Conservation (phyloP, 805 yeast species). For the Diddensiella santjacobensis region DNA sequence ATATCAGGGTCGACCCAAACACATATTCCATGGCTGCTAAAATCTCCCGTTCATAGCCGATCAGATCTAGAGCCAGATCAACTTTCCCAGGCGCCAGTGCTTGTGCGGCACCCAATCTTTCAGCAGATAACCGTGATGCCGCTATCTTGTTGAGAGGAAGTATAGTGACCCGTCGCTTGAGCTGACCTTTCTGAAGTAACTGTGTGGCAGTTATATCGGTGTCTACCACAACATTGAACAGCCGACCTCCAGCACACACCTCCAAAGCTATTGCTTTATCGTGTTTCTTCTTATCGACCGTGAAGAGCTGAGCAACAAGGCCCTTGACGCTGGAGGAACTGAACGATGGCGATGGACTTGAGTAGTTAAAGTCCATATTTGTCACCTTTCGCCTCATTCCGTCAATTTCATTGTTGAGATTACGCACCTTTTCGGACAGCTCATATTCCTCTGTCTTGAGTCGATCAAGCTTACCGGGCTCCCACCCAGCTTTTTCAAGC, state of each 20-base stretch:
- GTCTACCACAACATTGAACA: conserved; percentile 89
- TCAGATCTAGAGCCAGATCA: conserved; percentile 79
- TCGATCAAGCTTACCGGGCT: conserved; percentile 23
- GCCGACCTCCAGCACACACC: conserved; percentile 87
- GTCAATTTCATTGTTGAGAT: conserved; percentile 47
- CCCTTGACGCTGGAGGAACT: conserved; percentile 70
- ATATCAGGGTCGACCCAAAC: conserved; percentile 85
- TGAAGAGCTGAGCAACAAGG: conserved; percentile 80
- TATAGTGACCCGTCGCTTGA: conserved; percentile 80
- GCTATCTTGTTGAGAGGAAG: conserved; percentile 87
- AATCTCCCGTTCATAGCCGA: conserved; percentile 69
- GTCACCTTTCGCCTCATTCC: conserved; percentile 59
- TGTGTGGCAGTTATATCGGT: conserved; percentile 81
- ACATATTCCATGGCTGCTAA: conserved; percentile 83
- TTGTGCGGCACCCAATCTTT: conserved; percentile 62
- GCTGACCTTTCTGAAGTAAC: conserved; percentile 69
- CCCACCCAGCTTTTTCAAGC: conserved; percentile 48
- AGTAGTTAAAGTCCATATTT: conserved; percentile 70
- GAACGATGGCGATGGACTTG: conserved; percentile 60
- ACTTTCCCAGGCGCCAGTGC: conserved; percentile 77
- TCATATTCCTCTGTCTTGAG: conserved; percentile 25
- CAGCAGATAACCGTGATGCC: conserved; percentile 51
- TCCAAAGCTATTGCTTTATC: conserved; percentile 80
- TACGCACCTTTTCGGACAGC: conserved; percentile 44
- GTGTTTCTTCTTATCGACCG: conserved; percentile 50